Evolutionary conservation across 257 asterid genomes (phyloP).

Genomic region (Buddleja alternifolia): DNA sequence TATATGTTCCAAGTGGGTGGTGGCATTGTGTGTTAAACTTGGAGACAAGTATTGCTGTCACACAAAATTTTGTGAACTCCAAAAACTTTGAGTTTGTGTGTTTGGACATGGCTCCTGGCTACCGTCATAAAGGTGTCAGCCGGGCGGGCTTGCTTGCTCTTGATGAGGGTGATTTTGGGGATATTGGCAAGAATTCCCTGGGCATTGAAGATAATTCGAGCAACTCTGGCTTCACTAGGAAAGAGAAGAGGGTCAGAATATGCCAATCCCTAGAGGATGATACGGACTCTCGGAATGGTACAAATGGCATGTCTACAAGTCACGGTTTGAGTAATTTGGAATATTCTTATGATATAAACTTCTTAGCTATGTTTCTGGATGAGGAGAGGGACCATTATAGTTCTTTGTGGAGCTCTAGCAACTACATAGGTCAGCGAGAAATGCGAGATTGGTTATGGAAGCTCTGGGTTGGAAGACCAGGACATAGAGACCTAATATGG

Average conservation of each 20-base stretch:
- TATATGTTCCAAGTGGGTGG: slow-evolving; percentile 99
- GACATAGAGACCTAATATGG: slow-evolving; percentile 82
- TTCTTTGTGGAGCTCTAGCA: slow-evolving; percentile 83
- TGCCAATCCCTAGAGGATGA: slow-evolving; percentile 40
- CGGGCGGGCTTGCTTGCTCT: slow-evolving; percentile 98
- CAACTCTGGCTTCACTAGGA: slow-evolving; percentile 57
- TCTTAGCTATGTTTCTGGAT: slow-evolving; percentile 80
- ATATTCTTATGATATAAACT: slow-evolving; percentile 76
- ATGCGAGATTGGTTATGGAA: slow-evolving; percentile 89
- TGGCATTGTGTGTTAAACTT: slow-evolving; percentile 98
- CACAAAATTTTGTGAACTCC: slow-evolving; percentile 91
- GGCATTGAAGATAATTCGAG: slow-evolving; percentile 40
- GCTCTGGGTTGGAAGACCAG: slow-evolving; percentile 84
- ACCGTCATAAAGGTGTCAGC: slow-evolving; percentile 87
- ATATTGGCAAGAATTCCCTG: slow-evolving; percentile 38
- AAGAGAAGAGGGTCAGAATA: slow-evolving; percentile 66
- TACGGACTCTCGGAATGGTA: slow-evolving; percentile 32
- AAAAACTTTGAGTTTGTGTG: slow-evolving; percentile 87
- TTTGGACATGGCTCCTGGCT: slow-evolving; percentile 99
- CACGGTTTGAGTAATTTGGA: slow-evolving; percentile 41
- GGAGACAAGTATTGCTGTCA: slow-evolving; percentile 91
- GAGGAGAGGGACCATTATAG: slow-evolving; percentile 79
- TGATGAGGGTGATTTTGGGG: slow-evolving; percentile 56
- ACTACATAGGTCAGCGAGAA: slow-evolving; percentile 91
- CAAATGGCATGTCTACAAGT: slow-evolving; percentile 35